Percentiles rank a stretch among this genome's conserved stretches.
These are phyloP conservation scores for Coniochaeta sp. DNA, from an alignment of 2,329 filamentous ascomycete species.

Conservation along the genomic window DNA sequence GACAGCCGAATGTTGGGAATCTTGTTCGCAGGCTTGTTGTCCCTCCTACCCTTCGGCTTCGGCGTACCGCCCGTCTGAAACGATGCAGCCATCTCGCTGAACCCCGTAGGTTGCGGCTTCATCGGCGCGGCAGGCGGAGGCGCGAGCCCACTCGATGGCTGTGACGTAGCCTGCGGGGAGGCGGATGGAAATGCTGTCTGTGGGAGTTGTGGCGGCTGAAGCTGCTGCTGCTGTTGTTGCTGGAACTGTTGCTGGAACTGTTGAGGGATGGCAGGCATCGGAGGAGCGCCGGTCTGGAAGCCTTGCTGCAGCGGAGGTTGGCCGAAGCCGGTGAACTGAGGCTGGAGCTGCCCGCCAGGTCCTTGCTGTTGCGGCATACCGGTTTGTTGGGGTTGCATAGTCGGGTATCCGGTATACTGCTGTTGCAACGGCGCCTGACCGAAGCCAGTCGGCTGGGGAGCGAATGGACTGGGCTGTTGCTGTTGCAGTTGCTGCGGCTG, in stretches of 20 bases:
- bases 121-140: constrained; percentile 51
- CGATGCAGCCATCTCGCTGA: constrained; percentile 59
- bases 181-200: constrained; percentile 37
- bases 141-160: constrained; percentile 23
- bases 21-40: constrained; percentile 54
- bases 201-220: constrained; percentile 31
- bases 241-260: constrained; percentile 52
- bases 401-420: constrained; percentile 51
- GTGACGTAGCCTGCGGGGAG: constrained; percentile 39
- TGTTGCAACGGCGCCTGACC: constrained; percentile 46
- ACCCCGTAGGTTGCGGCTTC: constrained; percentile 59
- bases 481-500: constrained; percentile 39
- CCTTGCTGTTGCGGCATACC: constrained; percentile 45
- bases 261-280: constrained; percentile 48
- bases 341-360: constrained; percentile 38
- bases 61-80: constrained; percentile 46
- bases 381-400: constrained; percentile 34
- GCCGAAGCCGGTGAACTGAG: constrained; percentile 60
- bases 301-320: constrained; percentile 46
- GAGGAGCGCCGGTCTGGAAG: constrained; percentile 51
- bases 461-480: constrained; percentile 45
- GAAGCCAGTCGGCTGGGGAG: constrained; percentile 52
- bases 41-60: constrained; percentile 35
- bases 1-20: constrained; percentile 92
- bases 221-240: constrained; percentile 40